Evolutionary conservation across 2,329 filamentous ascomycete species (phyloP).

Genomic region (Aspergillus unguis): DNA sequence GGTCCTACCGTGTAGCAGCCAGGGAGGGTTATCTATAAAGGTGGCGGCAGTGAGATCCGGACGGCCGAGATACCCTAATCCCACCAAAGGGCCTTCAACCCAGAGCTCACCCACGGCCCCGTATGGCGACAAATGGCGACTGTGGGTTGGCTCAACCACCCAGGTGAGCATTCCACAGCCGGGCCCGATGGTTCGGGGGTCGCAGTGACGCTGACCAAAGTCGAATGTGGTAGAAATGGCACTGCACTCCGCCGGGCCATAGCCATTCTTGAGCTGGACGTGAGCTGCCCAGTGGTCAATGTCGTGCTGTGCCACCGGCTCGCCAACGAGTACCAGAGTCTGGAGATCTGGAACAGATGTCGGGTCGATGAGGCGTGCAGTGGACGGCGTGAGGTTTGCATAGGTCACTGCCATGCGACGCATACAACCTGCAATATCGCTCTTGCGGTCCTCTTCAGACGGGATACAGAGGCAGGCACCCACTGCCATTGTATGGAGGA

Average conservation of each 20-base stretch:
- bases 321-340: neutral
- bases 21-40: neutral
- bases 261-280: neutral
- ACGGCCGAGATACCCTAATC: neutral
- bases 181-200: neutral
- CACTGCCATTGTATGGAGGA: neutral
- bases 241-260: neutral
- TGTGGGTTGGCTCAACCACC: too few relatives aligned
- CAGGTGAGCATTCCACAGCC: neutral
- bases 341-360: neutral
- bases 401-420: neutral
- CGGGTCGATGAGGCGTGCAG: neutral
- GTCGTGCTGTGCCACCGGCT: neutral
- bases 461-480: neutral
- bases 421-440: neutral
- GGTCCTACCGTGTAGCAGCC: neutral
- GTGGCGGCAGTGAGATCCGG: neutral
- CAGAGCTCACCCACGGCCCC: neutral
- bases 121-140: neutral
- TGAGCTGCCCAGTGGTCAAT: neutral
- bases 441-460: neutral
- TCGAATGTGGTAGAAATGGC: neutral
- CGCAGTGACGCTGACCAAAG: neutral
- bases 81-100: neutral
- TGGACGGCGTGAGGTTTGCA: neutral